These are phyloP conservation scores for Salinomyces thailandicus DNA, from an alignment of 2,329 filamentous ascomycete genomes.

Conservation along the genomic window DNA sequence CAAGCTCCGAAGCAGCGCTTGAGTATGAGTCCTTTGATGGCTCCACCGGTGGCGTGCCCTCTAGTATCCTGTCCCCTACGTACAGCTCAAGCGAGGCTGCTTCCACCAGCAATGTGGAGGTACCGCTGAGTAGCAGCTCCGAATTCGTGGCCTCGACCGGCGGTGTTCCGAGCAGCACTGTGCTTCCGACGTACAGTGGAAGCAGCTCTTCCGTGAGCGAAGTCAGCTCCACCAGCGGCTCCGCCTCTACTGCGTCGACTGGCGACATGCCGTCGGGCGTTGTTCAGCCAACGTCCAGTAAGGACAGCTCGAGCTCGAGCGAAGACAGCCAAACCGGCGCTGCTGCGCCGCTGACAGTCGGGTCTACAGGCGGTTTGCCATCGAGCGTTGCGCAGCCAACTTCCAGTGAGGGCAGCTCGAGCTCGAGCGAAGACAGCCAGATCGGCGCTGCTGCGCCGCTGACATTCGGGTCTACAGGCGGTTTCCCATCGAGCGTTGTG, in stretches of 20 bases:
- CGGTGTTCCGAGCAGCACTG: conserved; percentile 1
- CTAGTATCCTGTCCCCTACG: conserved; percentile 9
- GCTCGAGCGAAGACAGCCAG: not conserved
- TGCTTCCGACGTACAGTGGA: conserved; percentile 1
- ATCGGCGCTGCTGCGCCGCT: not conserved
- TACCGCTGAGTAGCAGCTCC: too few relatives aligned
- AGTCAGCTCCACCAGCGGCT: not conserved
- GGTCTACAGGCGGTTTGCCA: conserved; percentile 1
- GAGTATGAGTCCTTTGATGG: too few relatives aligned
- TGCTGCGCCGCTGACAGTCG: not conserved
- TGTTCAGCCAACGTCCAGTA: not conserved
- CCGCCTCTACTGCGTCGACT: conserved; percentile 1
- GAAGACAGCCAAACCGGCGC: not conserved
- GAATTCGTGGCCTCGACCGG: conserved; percentile 8
- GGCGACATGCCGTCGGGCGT: not conserved
- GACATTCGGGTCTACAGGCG: conserved; percentile 11
- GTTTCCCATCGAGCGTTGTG: conserved; percentile 1
- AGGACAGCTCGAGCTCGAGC: not conserved
- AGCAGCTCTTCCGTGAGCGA: not conserved
- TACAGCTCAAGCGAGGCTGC: conserved; percentile 1
- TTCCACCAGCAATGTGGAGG: not conserved
- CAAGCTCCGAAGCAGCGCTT: too few relatives aligned
- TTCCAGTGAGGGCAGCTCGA: not conserved
- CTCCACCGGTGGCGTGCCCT: conserved; percentile 9
- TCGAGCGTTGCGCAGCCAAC: not conserved